Evolutionary conservation across 495 filamentous ascomycete genomes (phyloP).

Genomic region (Penicillium dipodomyicola): DNA sequence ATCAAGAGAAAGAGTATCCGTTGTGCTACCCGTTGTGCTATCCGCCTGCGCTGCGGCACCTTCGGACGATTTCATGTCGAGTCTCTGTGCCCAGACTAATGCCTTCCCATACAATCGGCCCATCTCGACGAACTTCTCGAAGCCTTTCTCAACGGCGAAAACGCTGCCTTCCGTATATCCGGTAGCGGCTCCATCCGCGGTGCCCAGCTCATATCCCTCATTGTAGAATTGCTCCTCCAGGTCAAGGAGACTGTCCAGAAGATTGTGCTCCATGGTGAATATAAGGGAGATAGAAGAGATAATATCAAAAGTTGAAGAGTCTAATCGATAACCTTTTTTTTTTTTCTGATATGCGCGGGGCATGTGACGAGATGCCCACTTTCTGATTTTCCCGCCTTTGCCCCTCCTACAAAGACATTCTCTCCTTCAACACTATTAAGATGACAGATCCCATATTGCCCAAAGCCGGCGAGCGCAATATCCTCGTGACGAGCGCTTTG

Average conservation of each 20-base stretch:
- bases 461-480: conserved; percentile 44
- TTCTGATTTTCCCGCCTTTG: conserved; percentile 29
- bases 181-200: conserved; percentile 71
- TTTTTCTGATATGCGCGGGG: conserved; percentile 30
- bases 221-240: conserved; percentile 84
- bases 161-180: conserved; percentile 84
- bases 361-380: conserved; percentile 32
- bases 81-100: conserved; percentile 71
- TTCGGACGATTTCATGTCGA: conserved; percentile 32
- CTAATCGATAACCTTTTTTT: conserved; percentile 2
- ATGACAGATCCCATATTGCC: conserved; percentile 41
- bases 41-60: conserved; percentile 10
- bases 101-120: conserved; percentile 80
- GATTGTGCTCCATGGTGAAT: conserved; percentile 46
- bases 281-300: neutral
- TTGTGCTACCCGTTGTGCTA: conserved; percentile 13
- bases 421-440: conserved; percentile 25
- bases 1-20: conserved; percentile 25
- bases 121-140: conserved; percentile 80
- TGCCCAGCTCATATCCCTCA: conserved; percentile 75
- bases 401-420: conserved; percentile 31
- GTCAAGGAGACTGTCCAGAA: conserved; percentile 69
- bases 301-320: neutral
- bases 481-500: conserved; percentile 55
- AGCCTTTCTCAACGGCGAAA: conserved; percentile 90